Base-by-base conservation (phyloP, 2,329 filamentous ascomycete genomes). In the Didymella arachidicola region DNA sequence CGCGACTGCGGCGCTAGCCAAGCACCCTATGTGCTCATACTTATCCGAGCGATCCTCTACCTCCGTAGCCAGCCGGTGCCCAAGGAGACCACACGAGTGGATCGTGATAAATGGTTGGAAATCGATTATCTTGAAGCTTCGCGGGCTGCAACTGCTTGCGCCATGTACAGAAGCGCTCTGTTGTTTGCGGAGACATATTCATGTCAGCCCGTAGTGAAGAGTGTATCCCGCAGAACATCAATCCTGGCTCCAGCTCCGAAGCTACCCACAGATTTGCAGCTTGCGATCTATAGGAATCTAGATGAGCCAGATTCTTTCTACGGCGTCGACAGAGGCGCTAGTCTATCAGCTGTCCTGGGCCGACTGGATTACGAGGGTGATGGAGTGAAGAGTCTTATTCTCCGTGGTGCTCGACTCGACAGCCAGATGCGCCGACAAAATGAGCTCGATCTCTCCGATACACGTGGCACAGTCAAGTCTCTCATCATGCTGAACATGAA, bases 221-320 rank as follows among this genome's bases (percentile, higher is more conserved):
- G 85, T 32, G 78, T 82, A 18, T 89, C 89, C 42, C 84, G 91
- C 58, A 86, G 91, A 48, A 89, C 90, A 8, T 81, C 46, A 81
- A 80, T 64, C 79, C 84, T 74, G 76, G 64, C 64, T 72, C 81
- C 45, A 79, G 87, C 75, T 12, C 71, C 71, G 1, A 65, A 72
- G 27, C 58, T 81, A 26, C 85, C 91, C 7, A 83, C 85, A 3
- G 86, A 91, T 29, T 82, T 96, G 1, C 81, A 98, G 12, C 83
- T 97, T 43, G 82, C 85, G 0, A 93, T 99, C 2, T 99, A 95
- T 74, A 90, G 92, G 72, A 94, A 92, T 60, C 90, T 99, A 45
- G 93, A 97, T 71, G 96, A 99, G 70, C 94, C 93, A 1, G 95
- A 99, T 75, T 89, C 93, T 0, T 99, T 96, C 75, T 99, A 99